Base-by-base conservation (phyloP, 2,329 filamentous ascomycete genomes). In the Xylaria sp. region DNA sequence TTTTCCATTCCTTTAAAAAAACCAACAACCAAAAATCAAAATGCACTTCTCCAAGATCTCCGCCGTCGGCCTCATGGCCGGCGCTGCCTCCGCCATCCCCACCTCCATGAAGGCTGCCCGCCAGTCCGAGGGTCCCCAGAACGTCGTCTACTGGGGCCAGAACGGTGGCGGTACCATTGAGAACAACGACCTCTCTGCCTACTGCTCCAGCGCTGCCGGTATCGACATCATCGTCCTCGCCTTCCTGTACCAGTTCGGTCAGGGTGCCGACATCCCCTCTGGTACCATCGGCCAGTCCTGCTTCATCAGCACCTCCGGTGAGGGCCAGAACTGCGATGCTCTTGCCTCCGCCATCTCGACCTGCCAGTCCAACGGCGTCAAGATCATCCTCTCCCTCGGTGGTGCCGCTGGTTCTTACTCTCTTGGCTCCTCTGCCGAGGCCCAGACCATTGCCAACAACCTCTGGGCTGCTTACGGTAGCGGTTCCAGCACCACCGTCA, bases 381-480 rank as follows among this genome's bases (percentile, higher is more conserved):
- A 76, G 59, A 71, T 81, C 39, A 73, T 80, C 53, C 64, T 80
- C 77, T 64, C 78, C 9, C 69, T 80, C 0, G 78, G 78, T 30
- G 79, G 78, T 30, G 76, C 72, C 1, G 64, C 67, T 16, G 71
- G 74, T 4, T 62, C 71, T 4, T 74, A 75, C 61, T 71, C 69
- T 7, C 63, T 76, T 0, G 56, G 67, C 11, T 73, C 71, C 4
- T 63, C 73, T n/a, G 63, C 67, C 3, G 73, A 78, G 47, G 78
- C 76, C 3, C 67, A 74, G 53, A 65, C 67, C 6, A 77, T 79
- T 35, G 78, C 74, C 46, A 67, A 73, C 44, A 75, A 76, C 54
- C 71, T 80, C 1, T 80, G 77, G 78, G 67, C 75, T 8, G 71
- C 76, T 0, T 80, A 79, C 60, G 79, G 76, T 35, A 75, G 74